These are phyloP conservation scores for Spiraea crenata DNA, from an alignment of 331 rosid species.

Conservation along the genomic window DNA sequence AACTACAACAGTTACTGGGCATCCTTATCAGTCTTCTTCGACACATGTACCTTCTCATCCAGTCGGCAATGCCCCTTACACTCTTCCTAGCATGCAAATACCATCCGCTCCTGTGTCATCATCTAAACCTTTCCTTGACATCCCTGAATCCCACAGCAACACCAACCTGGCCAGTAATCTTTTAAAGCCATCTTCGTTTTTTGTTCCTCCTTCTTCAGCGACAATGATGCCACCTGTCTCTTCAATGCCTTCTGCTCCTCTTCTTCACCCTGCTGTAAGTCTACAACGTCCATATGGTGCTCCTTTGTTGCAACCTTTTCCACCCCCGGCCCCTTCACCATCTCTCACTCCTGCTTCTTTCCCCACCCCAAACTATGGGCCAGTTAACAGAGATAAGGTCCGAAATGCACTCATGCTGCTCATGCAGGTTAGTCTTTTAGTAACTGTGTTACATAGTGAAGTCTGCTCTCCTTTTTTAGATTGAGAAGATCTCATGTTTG, in stretches of 20 bases:
- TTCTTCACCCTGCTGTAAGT: conserved; percentile 48
- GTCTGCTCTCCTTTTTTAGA: conserved; percentile 3
- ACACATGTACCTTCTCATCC: conserved; percentile 39
- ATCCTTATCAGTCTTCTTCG: conserved; percentile 43
- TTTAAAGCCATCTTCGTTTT: conserved; percentile 71
- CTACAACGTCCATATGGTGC: conserved; percentile 74
- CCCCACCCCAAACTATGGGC: conserved; percentile 19
- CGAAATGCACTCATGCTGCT: conserved; percentile 54
- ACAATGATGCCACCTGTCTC: conserved; percentile 50
- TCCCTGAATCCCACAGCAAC: conserved; percentile 49
- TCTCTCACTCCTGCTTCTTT: conserved; percentile 65
- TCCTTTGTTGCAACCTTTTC: conserved; percentile 77
- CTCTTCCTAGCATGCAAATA: conserved; percentile 42
- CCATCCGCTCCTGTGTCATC: conserved; percentile 49
- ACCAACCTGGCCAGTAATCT: conserved; percentile 55
- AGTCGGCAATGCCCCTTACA: conserved; percentile 42
- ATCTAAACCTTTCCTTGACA: conserved; percentile 37
- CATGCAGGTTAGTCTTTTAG: conserved; percentile 58
- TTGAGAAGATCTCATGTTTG: conserved; percentile 2
- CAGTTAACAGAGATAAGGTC: conserved; percentile 62
- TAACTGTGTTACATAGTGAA: neutral
- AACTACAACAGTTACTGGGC: conserved; percentile 41
- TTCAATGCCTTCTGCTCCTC: conserved; percentile 42
- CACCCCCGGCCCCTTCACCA: conserved; percentile 71
- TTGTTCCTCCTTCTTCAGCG: conserved; percentile 51